Conservation (phyloP, 2,329 filamentous ascomycete genomes). For the Neurospora crassa region DNA sequence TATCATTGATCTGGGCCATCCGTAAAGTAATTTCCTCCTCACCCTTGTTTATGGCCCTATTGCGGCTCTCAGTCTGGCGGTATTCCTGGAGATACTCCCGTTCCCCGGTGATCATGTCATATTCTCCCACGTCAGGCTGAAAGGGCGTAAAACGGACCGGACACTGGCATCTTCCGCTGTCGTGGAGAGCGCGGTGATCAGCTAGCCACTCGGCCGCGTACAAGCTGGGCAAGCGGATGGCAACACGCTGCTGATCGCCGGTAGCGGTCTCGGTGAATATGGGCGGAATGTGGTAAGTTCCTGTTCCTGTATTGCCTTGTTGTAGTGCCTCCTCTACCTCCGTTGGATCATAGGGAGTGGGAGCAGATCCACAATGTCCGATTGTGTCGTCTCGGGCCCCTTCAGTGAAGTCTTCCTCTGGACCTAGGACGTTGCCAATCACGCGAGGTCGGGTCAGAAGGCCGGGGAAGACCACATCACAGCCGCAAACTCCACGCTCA, state of each 20-base stretch:
- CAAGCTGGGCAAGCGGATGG: slow-evolving; percentile 26
- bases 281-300: slow-evolving; percentile 5
- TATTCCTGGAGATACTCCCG: background rate
- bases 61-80: background rate
- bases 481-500: slow-evolving; percentile 32
- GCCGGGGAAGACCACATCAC: slow-evolving; percentile 28
- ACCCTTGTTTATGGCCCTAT: background rate
- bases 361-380: background rate
- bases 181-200: slow-evolving; percentile 29
- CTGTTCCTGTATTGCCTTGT: background rate
- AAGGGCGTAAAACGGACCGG: slow-evolving; percentile 24
- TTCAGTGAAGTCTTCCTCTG: background rate
- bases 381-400: background rate
- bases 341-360: background rate
- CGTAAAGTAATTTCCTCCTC: slow-evolving; percentile 2
- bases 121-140: slow-evolving; percentile 10
- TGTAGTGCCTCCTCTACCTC: background rate
- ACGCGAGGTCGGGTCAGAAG: slow-evolving; percentile 24
- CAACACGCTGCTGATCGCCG: slow-evolving; percentile 13
- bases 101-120: slow-evolving; percentile 4
- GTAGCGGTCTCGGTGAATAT: slow-evolving; percentile 11
- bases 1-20: slow-evolving; percentile 8
- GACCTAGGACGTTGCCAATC: slow-evolving; percentile 9
- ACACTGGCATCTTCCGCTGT: slow-evolving; percentile 26
- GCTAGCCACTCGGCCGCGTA: slow-evolving; percentile 31